Evolutionary conservation across 176 grass and related monocot genomes (phyloP).

Genomic region (bread wheat (Triticum aestivum)): DNA sequence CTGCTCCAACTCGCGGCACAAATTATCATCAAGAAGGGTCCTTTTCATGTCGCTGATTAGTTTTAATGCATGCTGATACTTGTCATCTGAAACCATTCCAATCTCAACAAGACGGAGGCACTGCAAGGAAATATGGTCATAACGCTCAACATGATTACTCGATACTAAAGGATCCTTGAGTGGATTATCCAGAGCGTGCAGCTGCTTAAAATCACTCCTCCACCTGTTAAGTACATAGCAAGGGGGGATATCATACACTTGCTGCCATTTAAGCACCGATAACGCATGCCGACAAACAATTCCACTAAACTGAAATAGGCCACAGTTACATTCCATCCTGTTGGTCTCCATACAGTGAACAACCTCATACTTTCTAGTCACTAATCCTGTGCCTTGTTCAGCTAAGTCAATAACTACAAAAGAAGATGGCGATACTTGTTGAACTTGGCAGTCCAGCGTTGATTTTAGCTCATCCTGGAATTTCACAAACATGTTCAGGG

Average conservation of each 20-base stretch:
- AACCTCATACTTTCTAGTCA: conserved; percentile 63
- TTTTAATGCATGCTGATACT: conserved; percentile 55
- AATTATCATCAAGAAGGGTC: conserved; percentile 68
- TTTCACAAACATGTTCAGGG: conserved; percentile 62
- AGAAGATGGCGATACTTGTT: conserved; percentile 49
- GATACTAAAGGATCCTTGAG: conserved; percentile 41
- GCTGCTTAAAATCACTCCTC: conserved; percentile 59
- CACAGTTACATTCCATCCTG: conserved; percentile 64
- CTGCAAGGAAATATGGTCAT: conserved; percentile 61
- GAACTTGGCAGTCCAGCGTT: conserved; percentile 49
- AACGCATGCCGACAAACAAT: conserved; percentile 71
- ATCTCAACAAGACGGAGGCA: conserved; percentile 78
- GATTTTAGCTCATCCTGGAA: conserved; percentile 73
- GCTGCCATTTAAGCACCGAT: conserved; percentile 65
- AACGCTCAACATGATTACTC: conserved; percentile 58
- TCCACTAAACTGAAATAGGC: conserved; percentile 57
- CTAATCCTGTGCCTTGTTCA: conserved; percentile 39
- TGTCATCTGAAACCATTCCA: conserved; percentile 58
- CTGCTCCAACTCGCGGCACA: conserved; percentile 60
- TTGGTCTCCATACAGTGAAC: conserved; percentile 50
- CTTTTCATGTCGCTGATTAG: conserved; percentile 53
- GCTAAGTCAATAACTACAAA: conserved; percentile 57
- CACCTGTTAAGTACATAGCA: conserved; percentile 66
- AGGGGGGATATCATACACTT: conserved; percentile 55
- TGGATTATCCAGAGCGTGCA: conserved; percentile 44